These are phyloP conservation scores for Neurospora sp. DNA, from an alignment of 495 filamentous ascomycete genomes.

Conservation along the genomic window DNA sequence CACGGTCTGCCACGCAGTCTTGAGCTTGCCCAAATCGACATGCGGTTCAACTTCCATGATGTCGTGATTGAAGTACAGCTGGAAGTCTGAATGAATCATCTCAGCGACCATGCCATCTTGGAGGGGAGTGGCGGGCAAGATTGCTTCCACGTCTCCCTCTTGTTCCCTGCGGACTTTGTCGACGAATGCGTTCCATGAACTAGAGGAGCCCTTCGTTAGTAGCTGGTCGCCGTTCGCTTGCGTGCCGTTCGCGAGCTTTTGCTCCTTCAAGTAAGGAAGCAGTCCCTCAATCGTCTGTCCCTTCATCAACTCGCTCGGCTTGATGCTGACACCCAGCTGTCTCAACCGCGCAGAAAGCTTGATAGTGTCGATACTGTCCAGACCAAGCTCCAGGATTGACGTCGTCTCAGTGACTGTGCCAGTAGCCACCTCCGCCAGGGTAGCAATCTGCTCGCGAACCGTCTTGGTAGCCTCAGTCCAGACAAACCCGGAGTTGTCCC, in stretches of 20 bases:
- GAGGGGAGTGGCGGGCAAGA: constrained; percentile 59
- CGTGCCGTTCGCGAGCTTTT: background rate
- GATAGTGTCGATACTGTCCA: constrained; percentile 62
- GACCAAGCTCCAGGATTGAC: constrained; percentile 52
- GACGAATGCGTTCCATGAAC: background rate
- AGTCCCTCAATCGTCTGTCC: constrained; percentile 45
- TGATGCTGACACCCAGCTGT: constrained; percentile 44
- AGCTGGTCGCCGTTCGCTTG: background rate
- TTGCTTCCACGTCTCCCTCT: constrained; percentile 29
- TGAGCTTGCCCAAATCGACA: constrained; percentile 43
- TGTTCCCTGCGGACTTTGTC: constrained; percentile 5
- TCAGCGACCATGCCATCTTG: constrained; percentile 76
- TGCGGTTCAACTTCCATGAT: constrained; percentile 42
- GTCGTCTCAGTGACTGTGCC: constrained; percentile 41
- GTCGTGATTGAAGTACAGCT: constrained; percentile 74
- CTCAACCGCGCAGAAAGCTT: constrained; percentile 59
- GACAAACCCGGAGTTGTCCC: constrained; percentile 21
- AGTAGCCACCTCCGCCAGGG: constrained; percentile 42
- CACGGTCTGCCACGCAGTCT: constrained; percentile 49
- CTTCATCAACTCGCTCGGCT: constrained; percentile 60
- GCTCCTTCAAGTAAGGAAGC: background rate
- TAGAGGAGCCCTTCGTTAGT: background rate
- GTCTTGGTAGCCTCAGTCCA: constrained; percentile 43
- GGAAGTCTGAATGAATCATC: constrained; percentile 56
- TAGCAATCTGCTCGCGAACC: constrained; percentile 51